phyloP scores from a whole-genome alignment of 441 rosid species.

The Mallotus japonicus region DNA sequence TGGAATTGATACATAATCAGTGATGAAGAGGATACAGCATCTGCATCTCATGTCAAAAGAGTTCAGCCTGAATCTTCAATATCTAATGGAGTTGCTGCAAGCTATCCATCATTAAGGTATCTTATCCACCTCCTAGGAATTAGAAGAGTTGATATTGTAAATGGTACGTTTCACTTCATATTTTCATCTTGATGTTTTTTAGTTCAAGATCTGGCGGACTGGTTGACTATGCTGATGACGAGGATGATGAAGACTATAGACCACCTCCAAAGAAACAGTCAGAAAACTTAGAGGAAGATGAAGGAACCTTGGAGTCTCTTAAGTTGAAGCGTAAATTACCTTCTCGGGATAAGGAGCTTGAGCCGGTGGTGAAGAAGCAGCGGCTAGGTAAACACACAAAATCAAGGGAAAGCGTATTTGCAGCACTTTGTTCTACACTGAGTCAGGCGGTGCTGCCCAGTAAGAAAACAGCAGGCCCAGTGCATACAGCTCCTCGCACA shows the following conservation, averaged over 20 bases:
- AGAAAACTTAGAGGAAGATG: constrained; percentile 67
- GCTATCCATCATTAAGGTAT: constrained; percentile 61
- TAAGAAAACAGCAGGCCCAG: constrained; percentile 47
- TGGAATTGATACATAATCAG: constrained; percentile 41
- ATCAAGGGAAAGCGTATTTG: constrained; percentile 65
- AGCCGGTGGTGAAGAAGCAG: constrained; percentile 58
- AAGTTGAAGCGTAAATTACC: constrained; percentile 68
- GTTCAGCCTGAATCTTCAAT: constrained; percentile 48
- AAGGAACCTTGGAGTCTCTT: constrained; percentile 60
- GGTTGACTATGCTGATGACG: constrained; percentile 97
- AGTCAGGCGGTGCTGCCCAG: constrained; percentile 83
- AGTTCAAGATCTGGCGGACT: constrained; percentile 78
- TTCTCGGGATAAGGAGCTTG: constrained; percentile 63
- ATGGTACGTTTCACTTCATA: constrained; percentile 5
- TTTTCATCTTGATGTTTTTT: constrained; percentile 17
- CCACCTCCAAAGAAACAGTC: constrained; percentile 81
- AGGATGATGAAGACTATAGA: constrained; percentile 86
- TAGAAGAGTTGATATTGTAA: not conserved
- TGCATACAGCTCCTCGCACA: constrained; percentile 25
- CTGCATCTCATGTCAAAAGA: constrained; percentile 65
- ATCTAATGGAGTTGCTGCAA: constrained; percentile 76
- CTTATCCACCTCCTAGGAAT: constrained; percentile 22
- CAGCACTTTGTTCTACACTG: constrained; percentile 78
- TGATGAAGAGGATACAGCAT: constrained; percentile 92
- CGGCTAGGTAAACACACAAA: constrained; percentile 57